These are phyloP conservation scores for Termitomyces sp. DNA, from an alignment of 768 basidiomycete species.

Conservation along the genomic window DNA sequence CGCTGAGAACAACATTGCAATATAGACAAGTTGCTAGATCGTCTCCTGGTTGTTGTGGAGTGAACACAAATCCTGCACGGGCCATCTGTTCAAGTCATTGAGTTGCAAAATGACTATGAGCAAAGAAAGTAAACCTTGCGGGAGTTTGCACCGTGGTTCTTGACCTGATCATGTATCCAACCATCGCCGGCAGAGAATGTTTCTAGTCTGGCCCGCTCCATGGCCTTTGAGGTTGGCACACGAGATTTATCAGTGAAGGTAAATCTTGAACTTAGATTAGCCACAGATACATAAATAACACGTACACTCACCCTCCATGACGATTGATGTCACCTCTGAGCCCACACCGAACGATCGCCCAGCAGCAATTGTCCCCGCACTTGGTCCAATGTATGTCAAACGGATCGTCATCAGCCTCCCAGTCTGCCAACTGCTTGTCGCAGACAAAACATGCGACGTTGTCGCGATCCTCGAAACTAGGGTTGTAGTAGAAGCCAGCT, in stretches of 20 bases:
- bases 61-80: constrained; percentile 81
- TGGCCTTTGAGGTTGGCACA: constrained; percentile 56
- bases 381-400: constrained; percentile 76
- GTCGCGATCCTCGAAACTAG: constrained; percentile 61
- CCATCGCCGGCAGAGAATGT: constrained; percentile 50
- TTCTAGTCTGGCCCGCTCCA: constrained; percentile 68
- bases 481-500: constrained; percentile 86
- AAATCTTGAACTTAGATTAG: constrained; percentile 37
- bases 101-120: neutral
- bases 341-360: constrained; percentile 79
- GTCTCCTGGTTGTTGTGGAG: constrained; percentile 59
- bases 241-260: constrained; percentile 52
- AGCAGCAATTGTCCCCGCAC: constrained; percentile 59
- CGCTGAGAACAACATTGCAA: constrained; percentile 72
- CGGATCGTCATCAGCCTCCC: constrained; percentile 84
- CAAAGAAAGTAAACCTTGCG: constrained; percentile 43
- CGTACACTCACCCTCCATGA: constrained; percentile 40
- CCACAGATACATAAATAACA: neutral
- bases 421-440: constrained; percentile 73
- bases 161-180: constrained; percentile 66
- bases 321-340: constrained; percentile 50
- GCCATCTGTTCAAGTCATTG: constrained; percentile 59
- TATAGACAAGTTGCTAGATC: constrained; percentile 86
- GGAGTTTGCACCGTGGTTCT: constrained; percentile 64
- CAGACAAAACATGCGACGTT: constrained; percentile 84